Evolutionary conservation across 345 rosid genomes (phyloP), one percentile per base, ranked within the genome.

Genomic region (Limnanthes douglasii): DNA sequence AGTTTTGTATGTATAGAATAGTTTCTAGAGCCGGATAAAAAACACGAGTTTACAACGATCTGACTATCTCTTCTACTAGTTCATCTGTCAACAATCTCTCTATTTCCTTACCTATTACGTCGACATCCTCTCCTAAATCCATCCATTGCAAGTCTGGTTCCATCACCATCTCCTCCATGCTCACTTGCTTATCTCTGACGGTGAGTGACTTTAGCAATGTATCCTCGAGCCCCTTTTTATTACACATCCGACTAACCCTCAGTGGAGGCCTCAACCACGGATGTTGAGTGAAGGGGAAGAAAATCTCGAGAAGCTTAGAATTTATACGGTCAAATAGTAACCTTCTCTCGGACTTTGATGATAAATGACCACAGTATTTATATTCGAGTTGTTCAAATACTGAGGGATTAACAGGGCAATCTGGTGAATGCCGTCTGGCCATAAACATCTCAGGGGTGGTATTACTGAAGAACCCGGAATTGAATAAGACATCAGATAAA

Each of bases 321-420:
- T 73, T 85, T 21, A 85, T 55, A 2, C 61, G 67, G 36, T 92
- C 84, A 7, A 81, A 92, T 4, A 78, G 61, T 23, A 85, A 65
- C 49, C 45, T 69, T 44, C 99, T 66, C 25, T 78, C 96, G n/a
- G 66, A 20, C 56, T 68, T 69, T 8, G 60, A 39, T 44, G 68
- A 71, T 29, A 61, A 50, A 36, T 41, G 40, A 27, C 32, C 16
- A 2, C 50, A 37, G 50, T 75, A 72, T 45, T 65, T 70, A 56
- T 74, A 68, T 72, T 92, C 96, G 0, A 85, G 75, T 50, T 71
- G 77, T 46, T 81, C 74, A 1, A 85, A 92, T 34, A 78, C 53
- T 6, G 31, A 17, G 11, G 79, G 78, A 32, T 53, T 73, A 47
- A 78, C 60, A 0, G 93, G 84, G 46, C 63, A 54, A 21, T 74